Evolutionary conservation across 495 filamentous ascomycete genomes (phyloP).

Genomic region (Lasiosphaeria ovina): DNA sequence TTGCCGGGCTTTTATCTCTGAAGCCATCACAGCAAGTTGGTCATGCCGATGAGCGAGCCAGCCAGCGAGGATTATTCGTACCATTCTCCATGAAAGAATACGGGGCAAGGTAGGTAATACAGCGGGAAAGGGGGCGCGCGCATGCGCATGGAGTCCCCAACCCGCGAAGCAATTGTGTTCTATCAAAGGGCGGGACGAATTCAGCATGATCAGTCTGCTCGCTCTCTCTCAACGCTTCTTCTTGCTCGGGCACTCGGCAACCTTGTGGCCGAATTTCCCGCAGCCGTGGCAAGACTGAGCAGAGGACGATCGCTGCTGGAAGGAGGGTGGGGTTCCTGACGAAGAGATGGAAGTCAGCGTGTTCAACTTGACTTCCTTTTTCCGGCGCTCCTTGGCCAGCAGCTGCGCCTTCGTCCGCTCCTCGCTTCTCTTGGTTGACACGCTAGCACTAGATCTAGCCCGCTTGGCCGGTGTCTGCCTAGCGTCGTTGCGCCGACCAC

Average conservation of each 20-base stretch:
- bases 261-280: conserved; percentile 24
- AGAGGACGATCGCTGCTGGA: conserved; percentile 13
- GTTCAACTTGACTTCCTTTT: conserved; percentile 60
- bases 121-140: neutral
- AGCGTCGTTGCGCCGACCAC: conserved; percentile 18
- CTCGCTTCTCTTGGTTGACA: conserved; percentile 33
- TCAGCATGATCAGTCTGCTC: no score
- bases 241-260: conserved; percentile 27
- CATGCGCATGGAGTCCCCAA: neutral
- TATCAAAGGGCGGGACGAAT: no score
- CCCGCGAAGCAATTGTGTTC: no score
- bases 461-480: conserved; percentile 17
- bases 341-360: conserved; percentile 50
- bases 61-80: neutral
- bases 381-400: conserved; percentile 51
- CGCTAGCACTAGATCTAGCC: conserved; percentile 15
- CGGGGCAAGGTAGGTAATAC: neutral
- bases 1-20: neutral
- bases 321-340: conserved; percentile 23
- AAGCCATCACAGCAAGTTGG: neutral
- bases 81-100: neutral
- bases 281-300: conserved; percentile 26
- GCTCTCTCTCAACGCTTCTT: conserved; percentile 21
- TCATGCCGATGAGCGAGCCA: neutral
- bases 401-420: conserved; percentile 42